phyloP scores from a whole-genome alignment of 2,329 filamentous ascomycete species.

The Gnomoniopsis sp. region DNA sequence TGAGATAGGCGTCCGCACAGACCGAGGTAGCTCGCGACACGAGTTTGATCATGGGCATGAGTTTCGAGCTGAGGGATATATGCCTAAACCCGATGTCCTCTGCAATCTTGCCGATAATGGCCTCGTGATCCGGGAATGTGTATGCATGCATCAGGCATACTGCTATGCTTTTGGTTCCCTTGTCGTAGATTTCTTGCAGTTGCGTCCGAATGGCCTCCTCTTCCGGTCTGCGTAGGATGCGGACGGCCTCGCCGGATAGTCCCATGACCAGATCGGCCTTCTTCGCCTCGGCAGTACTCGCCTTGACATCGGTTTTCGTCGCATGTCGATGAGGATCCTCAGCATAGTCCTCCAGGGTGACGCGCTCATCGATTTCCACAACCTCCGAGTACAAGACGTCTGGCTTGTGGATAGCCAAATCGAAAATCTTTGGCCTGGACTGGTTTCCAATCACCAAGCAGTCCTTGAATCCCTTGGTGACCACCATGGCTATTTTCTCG shows the following conservation, averaged over 20 bases:
- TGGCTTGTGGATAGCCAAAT: slow-evolving; percentile 80
- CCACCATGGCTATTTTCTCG: slow-evolving; percentile 81
- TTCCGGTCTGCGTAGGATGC: slow-evolving; percentile 62
- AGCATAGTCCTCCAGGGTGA: slow-evolving; percentile 88
- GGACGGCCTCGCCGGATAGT: slow-evolving; percentile 70
- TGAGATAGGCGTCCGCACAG: slow-evolving; percentile 77
- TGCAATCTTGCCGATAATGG: slow-evolving; percentile 71
- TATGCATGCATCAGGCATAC: slow-evolving; percentile 92
- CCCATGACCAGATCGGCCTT: slow-evolving; percentile 63
- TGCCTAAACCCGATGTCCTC: slow-evolving; percentile 78
- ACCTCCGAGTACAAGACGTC: slow-evolving; percentile 83
- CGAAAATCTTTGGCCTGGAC: slow-evolving; percentile 84
- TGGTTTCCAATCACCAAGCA: slow-evolving; percentile 89
- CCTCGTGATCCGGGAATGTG: slow-evolving; percentile 84
- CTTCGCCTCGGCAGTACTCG: slow-evolving; percentile 42
- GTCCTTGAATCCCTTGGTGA: slow-evolving; percentile 84
- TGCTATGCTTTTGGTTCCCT: slow-evolving; percentile 76
- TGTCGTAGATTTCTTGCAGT: slow-evolving; percentile 64
- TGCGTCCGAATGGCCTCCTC: slow-evolving; percentile 54
- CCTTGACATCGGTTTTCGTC: slow-evolving; percentile 52
- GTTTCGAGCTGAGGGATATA: slow-evolving; percentile 74
- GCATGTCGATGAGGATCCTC: slow-evolving; percentile 70
- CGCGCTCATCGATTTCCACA: slow-evolving; percentile 85
- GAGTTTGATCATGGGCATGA: slow-evolving; percentile 90
- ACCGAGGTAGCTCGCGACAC: slow-evolving; percentile 73